phyloP scores from a whole-genome alignment of 2,329 filamentous ascomycete species.

The Beauveria sp. region DNA sequence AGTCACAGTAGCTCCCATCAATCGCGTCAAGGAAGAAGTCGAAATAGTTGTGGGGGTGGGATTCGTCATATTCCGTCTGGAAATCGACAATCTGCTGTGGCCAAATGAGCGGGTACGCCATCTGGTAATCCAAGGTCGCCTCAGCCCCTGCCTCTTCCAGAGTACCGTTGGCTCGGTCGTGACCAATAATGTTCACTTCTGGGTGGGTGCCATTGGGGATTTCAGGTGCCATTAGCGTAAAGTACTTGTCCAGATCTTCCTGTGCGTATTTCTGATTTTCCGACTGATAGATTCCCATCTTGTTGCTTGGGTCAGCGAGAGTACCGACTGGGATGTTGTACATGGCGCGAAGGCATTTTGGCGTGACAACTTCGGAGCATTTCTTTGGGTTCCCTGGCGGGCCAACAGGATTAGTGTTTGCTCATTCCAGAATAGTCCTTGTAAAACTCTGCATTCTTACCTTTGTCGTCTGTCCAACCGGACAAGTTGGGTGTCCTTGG shows the following conservation, averaged over 20 bases:
- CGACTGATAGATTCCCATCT: slow-evolving; percentile 34
- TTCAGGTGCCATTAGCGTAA: slow-evolving; percentile 22
- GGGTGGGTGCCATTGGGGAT: slow-evolving; percentile 33
- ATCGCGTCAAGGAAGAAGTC: slow-evolving; percentile 39
- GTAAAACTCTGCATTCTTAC: not conserved
- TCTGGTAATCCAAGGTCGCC: slow-evolving; percentile 40
- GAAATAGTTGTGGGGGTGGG: not conserved
- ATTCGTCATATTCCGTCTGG: slow-evolving; percentile 16
- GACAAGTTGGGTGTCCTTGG: not conserved
- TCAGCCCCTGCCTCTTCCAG: slow-evolving; percentile 25
- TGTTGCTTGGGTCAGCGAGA: slow-evolving; percentile 25
- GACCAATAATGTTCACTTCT: slow-evolving; percentile 22
- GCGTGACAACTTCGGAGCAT: slow-evolving; percentile 18
- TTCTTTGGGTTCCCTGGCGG: not conserved
- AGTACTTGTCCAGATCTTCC: slow-evolving; percentile 31
- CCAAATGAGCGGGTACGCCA: slow-evolving; percentile 41
- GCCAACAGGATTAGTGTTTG: not conserved
- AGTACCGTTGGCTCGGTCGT: slow-evolving; percentile 16
- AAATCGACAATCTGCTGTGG: slow-evolving; percentile 40
- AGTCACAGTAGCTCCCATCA: slow-evolving; percentile 42
- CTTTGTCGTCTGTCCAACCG: not conserved
- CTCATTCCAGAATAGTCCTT: not conserved
- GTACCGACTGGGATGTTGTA: slow-evolving; percentile 30
- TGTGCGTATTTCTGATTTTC: slow-evolving; percentile 32
- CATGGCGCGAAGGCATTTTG: slow-evolving; percentile 34